Evolutionary conservation across 2,329 filamentous ascomycete genomes (phyloP), one percentile per base, ranked within the genome.

Genomic region (Davidsoniella australis): DNA sequence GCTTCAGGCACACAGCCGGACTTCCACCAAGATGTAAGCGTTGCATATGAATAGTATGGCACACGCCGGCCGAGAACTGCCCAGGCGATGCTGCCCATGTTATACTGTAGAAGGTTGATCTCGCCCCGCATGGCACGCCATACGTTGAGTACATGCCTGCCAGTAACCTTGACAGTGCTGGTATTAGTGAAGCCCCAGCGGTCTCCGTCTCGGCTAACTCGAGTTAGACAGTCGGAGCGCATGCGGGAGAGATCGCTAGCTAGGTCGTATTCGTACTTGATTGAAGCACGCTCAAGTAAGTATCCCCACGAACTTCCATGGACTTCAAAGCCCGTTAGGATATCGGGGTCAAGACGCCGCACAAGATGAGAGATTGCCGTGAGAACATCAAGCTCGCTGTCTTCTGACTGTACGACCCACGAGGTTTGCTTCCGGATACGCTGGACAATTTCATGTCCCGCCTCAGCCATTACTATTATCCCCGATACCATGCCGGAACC

Each of bases 91-190:
- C 94, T 95, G 63, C 96, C 91, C 77, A 96, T 83, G 0, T 85
- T 94, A 60, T 98, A 96, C 60, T 95, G 88, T 9, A 94, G 71
- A 24, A 98, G 67, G 56, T 88, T 93, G 24, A 98, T 66, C 63
- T 95, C 89, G n/a, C 81, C 77, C 51, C 86, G 76, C 88, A 98
- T 95, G 0, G 88, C 87, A 57, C 89, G 76, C 87, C 91, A 96
- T 42, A 96, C 83, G 57, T 96, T 96, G 66, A 98, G 88, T 72
- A 94, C 86, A 60, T 96, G 89, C 54, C 91, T 75, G 4, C 91
- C 91, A 0, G 88, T 95, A n/a, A 98, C 76, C 50, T 80, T 79
- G 56, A 96, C 87, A 2, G 85, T 89, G 2, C 87, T 94, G 0
- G 88, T 93, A 48, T 88, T 87, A 54, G 86, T 91, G 67, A 94